Evolutionary conservation across 1,139 yeast genomes (phyloP).

Genomic region (Blastobotrys raffinosifermentans): DNA sequence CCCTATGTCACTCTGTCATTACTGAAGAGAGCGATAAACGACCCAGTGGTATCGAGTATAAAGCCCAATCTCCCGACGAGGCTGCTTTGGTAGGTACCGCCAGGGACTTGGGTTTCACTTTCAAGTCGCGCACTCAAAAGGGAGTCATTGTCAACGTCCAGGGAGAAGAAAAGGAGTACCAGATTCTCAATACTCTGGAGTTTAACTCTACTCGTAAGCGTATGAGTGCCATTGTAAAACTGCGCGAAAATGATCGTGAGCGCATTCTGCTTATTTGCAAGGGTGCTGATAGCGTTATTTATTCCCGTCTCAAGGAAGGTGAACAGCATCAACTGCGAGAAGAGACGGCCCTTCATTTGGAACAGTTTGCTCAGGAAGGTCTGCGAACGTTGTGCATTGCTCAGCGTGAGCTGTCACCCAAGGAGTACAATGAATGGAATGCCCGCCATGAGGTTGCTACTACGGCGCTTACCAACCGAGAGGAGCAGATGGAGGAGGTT

Average conservation of each 20-base stretch:
- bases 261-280: conserved; percentile 63
- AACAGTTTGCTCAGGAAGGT: conserved; percentile 94
- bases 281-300: conserved; percentile 94
- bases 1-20: conserved; percentile 88
- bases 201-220: conserved; percentile 91
- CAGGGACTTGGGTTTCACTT: conserved; percentile 82
- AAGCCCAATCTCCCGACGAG: conserved; percentile 98
- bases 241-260: conserved; percentile 47
- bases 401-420: conserved; percentile 61
- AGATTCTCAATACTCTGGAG: conserved; percentile 69
- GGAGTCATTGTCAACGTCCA: conserved; percentile 67
- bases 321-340: conserved; percentile 55
- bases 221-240: conserved; percentile 85
- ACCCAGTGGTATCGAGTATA: conserved; percentile 57
- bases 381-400: conserved; percentile 92
- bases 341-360: conserved; percentile 77
- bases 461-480: conserved; percentile 70
- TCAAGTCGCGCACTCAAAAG: conserved; percentile 66
- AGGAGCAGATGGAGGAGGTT: conserved; percentile 66
- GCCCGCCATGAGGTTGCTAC: conserved; percentile 63
- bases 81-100: conserved; percentile 94
- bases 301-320: conserved; percentile 53
- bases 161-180: conserved; percentile 67
- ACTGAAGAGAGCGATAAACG: conserved; percentile 59
- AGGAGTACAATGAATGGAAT: conserved; percentile 63